Evolutionary conservation across 2,329 filamentous ascomycete species (phyloP).

Genomic region (Furcasterigmium furcatum): DNA sequence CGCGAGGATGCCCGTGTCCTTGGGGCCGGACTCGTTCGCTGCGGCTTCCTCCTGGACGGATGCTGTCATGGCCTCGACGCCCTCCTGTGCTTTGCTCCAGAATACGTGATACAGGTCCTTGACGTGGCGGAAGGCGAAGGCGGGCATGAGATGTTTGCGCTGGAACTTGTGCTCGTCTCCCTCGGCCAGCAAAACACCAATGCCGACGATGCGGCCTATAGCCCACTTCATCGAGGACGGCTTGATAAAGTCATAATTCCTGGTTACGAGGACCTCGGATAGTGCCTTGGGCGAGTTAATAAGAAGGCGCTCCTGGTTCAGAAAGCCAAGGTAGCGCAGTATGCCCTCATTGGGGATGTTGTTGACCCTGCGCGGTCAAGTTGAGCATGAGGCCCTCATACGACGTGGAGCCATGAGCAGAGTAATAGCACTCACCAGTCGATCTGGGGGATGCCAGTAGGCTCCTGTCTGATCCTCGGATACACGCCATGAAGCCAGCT

Average conservation of each 20-base stretch:
- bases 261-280: slow-evolving; percentile 66
- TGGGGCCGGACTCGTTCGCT: slow-evolving; percentile 16
- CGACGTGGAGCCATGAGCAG: background rate
- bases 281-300: slow-evolving; percentile 61
- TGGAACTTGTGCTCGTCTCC: slow-evolving; percentile 87
- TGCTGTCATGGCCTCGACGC: slow-evolving; percentile 58
- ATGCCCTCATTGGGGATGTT: slow-evolving; percentile 65
- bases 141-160: slow-evolving; percentile 75
- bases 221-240: slow-evolving; percentile 49
- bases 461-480: slow-evolving; percentile 28
- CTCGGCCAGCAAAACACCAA: slow-evolving; percentile 76
- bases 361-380: slow-evolving; percentile 46
- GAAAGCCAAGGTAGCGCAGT: slow-evolving; percentile 61
- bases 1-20: slow-evolving; percentile 45
- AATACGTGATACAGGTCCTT: slow-evolving; percentile 83
- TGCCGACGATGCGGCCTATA: slow-evolving; percentile 63
- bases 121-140: slow-evolving; percentile 82
- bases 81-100: slow-evolving; percentile 72
- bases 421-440: slow-evolving; percentile 38
- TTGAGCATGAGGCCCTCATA: slow-evolving; percentile 1
- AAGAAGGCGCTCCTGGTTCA: slow-evolving; percentile 62
- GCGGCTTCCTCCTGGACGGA: slow-evolving; percentile 20
- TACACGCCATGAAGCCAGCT: slow-evolving; percentile 49
- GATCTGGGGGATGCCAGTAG: slow-evolving; percentile 40
- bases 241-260: slow-evolving; percentile 69